These are phyloP conservation scores for Aspergillus udagawae DNA, from an alignment of 2,329 filamentous ascomycete species.

Conservation along the genomic window DNA sequence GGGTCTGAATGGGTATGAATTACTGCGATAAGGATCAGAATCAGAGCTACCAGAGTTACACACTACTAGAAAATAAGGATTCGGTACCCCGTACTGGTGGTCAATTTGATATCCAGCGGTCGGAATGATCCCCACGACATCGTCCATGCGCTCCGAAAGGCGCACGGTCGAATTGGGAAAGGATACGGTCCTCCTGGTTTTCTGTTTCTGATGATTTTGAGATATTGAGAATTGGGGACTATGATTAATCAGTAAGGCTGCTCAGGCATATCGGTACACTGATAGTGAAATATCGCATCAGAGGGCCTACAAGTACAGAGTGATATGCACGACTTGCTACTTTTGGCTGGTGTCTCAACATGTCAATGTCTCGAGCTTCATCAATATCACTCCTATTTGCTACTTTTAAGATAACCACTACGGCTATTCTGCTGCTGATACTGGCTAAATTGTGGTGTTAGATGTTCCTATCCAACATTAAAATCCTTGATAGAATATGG, in stretches of 20 bases:
- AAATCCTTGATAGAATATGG: no score
- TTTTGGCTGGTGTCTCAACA: no score
- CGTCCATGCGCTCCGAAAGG: neutral
- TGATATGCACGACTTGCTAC: no score
- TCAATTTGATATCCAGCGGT: neutral
- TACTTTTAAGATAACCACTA: neutral
- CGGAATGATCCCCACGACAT: neutral
- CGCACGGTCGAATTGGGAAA: neutral
- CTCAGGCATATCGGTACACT: neutral
- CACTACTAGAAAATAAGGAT: neutral
- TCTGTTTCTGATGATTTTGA: neutral
- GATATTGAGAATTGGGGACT: neutral
- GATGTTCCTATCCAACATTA: no score
- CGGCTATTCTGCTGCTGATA: neutral
- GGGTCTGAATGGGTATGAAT: neutral
- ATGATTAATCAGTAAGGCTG: neutral
- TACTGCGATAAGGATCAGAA: no score
- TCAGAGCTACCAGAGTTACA: no score
- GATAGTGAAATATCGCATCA: no score
- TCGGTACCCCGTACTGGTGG: no score
- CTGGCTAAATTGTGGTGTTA: neutral
- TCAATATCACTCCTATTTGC: neutral
- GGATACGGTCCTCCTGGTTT: neutral
- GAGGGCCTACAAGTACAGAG: no score
- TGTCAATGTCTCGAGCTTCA: no score